These are phyloP conservation scores for Penicillium alfredii DNA, from an alignment of 495 filamentous ascomycete genomes.

Conservation along the genomic window DNA sequence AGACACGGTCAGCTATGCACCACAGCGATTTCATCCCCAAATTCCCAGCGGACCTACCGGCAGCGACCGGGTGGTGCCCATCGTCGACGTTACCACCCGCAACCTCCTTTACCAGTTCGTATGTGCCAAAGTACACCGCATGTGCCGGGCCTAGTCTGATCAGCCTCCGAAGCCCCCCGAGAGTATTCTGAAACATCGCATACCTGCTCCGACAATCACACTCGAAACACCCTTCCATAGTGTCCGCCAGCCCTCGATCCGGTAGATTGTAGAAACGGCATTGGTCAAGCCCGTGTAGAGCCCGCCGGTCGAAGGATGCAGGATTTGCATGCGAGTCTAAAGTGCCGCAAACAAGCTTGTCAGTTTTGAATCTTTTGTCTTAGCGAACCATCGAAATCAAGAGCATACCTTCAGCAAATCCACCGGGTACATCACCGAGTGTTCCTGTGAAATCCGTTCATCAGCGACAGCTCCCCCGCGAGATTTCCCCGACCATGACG, in stretches of 20 bases:
- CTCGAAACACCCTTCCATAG: constrained; percentile 96
- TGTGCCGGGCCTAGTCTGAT: constrained; percentile 75
- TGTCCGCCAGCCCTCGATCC: constrained; percentile 80
- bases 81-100: constrained; percentile 87
- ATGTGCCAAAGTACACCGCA: constrained; percentile 96
- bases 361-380: not conserved
- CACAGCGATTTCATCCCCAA: not conserved
- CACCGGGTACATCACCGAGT: constrained; percentile 97
- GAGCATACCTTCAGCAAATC: constrained; percentile 88
- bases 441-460: constrained; percentile 46
- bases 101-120: constrained; percentile 91
- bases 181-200: constrained; percentile 6
- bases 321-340: constrained; percentile 95
- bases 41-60: constrained; percentile 51
- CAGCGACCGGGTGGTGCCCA: constrained; percentile 89
- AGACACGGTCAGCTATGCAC: constrained; percentile 10
- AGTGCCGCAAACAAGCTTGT: constrained; percentile 1
- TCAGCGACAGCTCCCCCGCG: no score
- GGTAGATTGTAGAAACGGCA: constrained; percentile 83
- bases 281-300: constrained; percentile 90
- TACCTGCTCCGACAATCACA: constrained; percentile 92
- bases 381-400: no score
- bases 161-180: constrained; percentile 16
- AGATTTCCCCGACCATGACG: no score
- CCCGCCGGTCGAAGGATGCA: constrained; percentile 78